These are phyloP conservation scores for Bjerkandera adusta DNA, from an alignment of 1,284 basidiomycete genomes.

Conservation along the genomic window DNA sequence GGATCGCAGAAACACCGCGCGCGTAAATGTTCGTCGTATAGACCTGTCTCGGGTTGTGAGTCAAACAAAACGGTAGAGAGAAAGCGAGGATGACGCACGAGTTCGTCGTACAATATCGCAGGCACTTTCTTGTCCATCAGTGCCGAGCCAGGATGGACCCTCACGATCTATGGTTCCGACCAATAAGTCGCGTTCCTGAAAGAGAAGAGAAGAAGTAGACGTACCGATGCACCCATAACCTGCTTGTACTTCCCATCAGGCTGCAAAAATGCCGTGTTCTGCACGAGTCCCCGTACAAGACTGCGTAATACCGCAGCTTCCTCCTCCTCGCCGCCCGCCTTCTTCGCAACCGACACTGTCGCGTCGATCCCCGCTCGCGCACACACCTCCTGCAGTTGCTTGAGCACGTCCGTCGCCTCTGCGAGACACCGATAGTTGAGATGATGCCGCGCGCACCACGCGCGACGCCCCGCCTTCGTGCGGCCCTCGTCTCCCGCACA, in stretches of 20 bases:
- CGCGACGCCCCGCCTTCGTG: slow-evolving; percentile 40
- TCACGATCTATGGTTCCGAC: slow-evolving; percentile 55
- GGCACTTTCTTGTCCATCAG: slow-evolving; percentile 78
- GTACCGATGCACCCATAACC: slow-evolving; percentile 72
- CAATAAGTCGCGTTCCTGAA: slow-evolving; percentile 9
- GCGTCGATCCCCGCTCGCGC: slow-evolving; percentile 61
- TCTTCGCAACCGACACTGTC: slow-evolving; percentile 52
- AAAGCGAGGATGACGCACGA: slow-evolving; percentile 59
- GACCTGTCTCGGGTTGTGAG: slow-evolving; percentile 44
- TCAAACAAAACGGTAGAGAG: slow-evolving; percentile 3
- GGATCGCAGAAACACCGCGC: slow-evolving; percentile 80
- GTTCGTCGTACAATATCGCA: slow-evolving; percentile 88
- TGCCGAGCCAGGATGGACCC: slow-evolving; percentile 86
- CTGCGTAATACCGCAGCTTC: slow-evolving; percentile 63
- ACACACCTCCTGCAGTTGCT: slow-evolving; percentile 77
- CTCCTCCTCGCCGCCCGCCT: slow-evolving; percentile 56
- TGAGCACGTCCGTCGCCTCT: slow-evolving; percentile 82
- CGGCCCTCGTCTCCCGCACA: slow-evolving; percentile 28
- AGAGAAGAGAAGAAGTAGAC: slow-evolving; percentile 27
- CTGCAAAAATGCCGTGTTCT: slow-evolving; percentile 82
- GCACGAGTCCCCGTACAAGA: slow-evolving; percentile 74
- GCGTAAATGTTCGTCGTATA: slow-evolving; percentile 87
- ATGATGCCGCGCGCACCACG: slow-evolving; percentile 84
- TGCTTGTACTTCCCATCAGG: slow-evolving; percentile 86
- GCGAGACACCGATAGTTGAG: slow-evolving; percentile 84